Evolutionary conservation across 495 filamentous ascomycete species (phyloP).

Genomic region (Daldinia concentrica): DNA sequence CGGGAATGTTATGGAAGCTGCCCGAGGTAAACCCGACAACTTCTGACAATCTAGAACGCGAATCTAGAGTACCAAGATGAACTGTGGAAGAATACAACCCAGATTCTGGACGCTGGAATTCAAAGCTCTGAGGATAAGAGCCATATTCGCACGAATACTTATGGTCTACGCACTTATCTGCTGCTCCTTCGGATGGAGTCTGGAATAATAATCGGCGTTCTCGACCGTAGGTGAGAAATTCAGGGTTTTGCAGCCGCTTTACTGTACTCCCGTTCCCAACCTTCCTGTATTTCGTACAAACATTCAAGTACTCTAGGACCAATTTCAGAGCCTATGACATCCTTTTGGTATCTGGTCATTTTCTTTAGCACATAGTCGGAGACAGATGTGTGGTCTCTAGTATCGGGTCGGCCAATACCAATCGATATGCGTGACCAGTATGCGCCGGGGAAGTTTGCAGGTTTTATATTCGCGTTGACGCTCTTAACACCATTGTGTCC

Average conservation of each 20-base stretch:
- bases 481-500: slow-evolving; percentile 87
- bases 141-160: neutral
- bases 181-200: neutral
- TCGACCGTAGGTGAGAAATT: neutral
- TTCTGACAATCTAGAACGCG: too few species aligned
- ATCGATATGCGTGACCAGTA: slow-evolving; percentile 64
- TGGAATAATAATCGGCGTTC: neutral
- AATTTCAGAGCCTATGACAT: slow-evolving; percentile 58
- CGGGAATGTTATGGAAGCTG: neutral
- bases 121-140: too few species aligned
- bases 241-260: neutral
- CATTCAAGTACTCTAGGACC: slow-evolving; percentile 61
- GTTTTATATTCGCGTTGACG: slow-evolving; percentile 60
- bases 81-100: neutral
- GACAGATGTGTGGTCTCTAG: slow-evolving; percentile 65
- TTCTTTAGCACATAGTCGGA: slow-evolving; percentile 73
- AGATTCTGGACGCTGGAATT: too few species aligned
- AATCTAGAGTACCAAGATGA: neutral
- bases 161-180: neutral
- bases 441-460: slow-evolving; percentile 33
- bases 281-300: slow-evolving; percentile 58
- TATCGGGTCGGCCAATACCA: slow-evolving; percentile 75
- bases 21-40: neutral
- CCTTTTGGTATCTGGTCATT: slow-evolving; percentile 61
- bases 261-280: slow-evolving; percentile 42